phyloP scores from a whole-genome alignment of 371 early-diverging fungal species.

The Mucor irregularis region DNA sequence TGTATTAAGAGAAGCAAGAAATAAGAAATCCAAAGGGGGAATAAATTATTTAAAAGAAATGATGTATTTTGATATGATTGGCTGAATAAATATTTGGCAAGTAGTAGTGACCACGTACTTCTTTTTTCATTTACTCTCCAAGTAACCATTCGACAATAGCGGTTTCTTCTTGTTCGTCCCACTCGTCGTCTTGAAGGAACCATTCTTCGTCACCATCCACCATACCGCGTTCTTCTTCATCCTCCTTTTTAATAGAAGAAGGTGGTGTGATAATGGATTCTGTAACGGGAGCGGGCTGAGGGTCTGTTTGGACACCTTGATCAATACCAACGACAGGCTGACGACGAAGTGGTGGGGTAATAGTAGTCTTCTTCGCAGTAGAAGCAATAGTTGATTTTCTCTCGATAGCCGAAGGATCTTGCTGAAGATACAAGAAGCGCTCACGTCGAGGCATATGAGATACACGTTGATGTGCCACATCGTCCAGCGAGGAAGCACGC shows the following conservation, averaged over 20 bases:
- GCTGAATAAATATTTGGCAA: constrained; percentile 3
- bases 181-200: constrained; percentile 45
- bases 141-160: constrained; percentile 47
- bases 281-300: not conserved
- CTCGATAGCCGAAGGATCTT: constrained; percentile 39
- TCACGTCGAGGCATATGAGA: constrained; percentile 43
- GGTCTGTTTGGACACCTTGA: constrained; percentile 28
- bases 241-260: not conserved
- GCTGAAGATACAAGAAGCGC: constrained; percentile 43
- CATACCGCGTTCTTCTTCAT: constrained; percentile 29
- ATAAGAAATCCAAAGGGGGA: not conserved
- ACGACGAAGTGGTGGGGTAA: not conserved
- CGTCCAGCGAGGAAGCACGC: constrained; percentile 41
- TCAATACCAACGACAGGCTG: constrained; percentile 17
- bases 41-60: constrained; percentile 3
- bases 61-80: constrained; percentile 33
- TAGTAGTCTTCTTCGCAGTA: not conserved
- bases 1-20: not conserved
- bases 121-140: constrained; percentile 21
- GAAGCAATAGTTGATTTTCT: constrained; percentile 15
- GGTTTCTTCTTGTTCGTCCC: constrained; percentile 44
- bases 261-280: not conserved
- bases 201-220: constrained; percentile 51
- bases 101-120: not conserved
- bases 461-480: constrained; percentile 28